phyloP scores from a whole-genome alignment of 2,329 filamentous ascomycete genomes.

The Fulvia fulva region DNA sequence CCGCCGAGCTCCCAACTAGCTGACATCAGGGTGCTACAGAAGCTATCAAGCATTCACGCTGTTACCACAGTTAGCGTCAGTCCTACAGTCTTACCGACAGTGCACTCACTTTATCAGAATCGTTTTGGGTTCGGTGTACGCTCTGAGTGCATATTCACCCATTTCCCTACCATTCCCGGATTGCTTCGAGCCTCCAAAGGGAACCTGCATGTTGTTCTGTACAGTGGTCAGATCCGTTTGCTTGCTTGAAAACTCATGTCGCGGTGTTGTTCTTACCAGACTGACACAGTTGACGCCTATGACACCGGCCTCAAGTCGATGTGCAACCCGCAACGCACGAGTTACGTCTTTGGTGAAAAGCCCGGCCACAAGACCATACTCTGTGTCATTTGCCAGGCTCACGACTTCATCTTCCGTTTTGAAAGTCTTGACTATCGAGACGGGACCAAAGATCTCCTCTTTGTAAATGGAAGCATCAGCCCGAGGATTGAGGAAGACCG shows the following conservation, averaged over 20 bases:
- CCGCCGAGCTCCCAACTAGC: neutral
- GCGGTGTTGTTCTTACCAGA: neutral
- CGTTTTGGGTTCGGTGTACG: conserved; percentile 49
- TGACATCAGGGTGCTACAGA: neutral
- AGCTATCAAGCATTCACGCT: neutral
- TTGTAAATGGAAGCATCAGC: conserved; percentile 36
- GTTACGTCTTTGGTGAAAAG: conserved; percentile 38
- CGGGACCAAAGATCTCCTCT: conserved; percentile 38
- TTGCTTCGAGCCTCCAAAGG: conserved; percentile 60
- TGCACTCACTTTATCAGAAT: neutral
- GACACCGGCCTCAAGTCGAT: conserved; percentile 38
- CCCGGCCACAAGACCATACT: conserved; percentile 36
- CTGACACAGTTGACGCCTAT: conserved; percentile 37
- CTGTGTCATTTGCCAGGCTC: conserved; percentile 36
- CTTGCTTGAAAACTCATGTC: too few relatives aligned
- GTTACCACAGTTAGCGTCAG: neutral
- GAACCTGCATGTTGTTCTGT: conserved; percentile 8
- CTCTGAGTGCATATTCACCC: conserved; percentile 56
- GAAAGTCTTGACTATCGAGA: conserved; percentile 38
- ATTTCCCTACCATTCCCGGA: conserved; percentile 58
- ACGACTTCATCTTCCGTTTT: conserved; percentile 35
- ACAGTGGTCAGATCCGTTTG: neutral
- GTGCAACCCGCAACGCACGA: conserved; percentile 38
- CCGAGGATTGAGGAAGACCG: conserved; percentile 41
- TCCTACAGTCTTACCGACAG: neutral